phyloP scores from a whole-genome alignment of 805 yeast species.

The Cyberlindnera meyerae region DNA sequence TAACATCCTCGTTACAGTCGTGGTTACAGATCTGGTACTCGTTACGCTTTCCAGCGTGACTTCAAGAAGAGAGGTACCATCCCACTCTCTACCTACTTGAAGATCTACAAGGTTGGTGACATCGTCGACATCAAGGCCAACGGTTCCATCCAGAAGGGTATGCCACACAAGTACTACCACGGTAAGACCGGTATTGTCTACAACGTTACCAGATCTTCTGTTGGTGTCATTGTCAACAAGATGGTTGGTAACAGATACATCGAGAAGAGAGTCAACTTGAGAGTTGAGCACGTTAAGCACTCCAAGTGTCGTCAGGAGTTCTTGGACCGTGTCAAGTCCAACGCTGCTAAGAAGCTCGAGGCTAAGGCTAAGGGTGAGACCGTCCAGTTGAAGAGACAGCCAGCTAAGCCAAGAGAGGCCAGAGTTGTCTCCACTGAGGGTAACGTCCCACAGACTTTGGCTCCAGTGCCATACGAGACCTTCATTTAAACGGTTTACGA shows the following conservation, averaged over 20 bases:
- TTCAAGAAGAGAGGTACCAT: conserved; percentile 93
- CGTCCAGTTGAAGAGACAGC: conserved; percentile 95
- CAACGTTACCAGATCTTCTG: conserved; percentile 98
- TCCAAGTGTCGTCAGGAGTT: conserved; percentile 99
- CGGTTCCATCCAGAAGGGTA: conserved; percentile 99
- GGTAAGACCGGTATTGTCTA: conserved; percentile 99
- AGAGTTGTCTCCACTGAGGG: conserved; percentile 77
- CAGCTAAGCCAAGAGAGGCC: conserved; percentile 95
- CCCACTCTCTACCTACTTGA: conserved; percentile 94
- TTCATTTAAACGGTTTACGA: conserved; percentile 64
- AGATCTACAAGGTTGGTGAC: conserved; percentile 98
- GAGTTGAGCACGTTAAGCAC: conserved; percentile 99
- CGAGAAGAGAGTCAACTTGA: conserved; percentile 97
- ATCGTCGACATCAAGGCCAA: conserved; percentile 99
- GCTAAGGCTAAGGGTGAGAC: conserved; percentile 93
- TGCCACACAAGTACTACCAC: conserved; percentile 99
- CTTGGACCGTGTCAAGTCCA: conserved; percentile 95
- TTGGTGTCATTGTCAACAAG: conserved; percentile 98
- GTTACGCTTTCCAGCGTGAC: conserved; percentile 99
- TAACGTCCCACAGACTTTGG: conserved; percentile 91
- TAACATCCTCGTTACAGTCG: conserved; percentile 44
- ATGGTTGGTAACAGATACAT: conserved; percentile 98
- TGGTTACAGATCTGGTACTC: conserved; percentile 99
- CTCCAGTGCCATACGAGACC: conserved; percentile 99
- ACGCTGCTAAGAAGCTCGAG: conserved; percentile 89